These are phyloP conservation scores for Penstemon eatonii DNA, from an alignment of 257 asterid species.

Conservation along the genomic window DNA sequence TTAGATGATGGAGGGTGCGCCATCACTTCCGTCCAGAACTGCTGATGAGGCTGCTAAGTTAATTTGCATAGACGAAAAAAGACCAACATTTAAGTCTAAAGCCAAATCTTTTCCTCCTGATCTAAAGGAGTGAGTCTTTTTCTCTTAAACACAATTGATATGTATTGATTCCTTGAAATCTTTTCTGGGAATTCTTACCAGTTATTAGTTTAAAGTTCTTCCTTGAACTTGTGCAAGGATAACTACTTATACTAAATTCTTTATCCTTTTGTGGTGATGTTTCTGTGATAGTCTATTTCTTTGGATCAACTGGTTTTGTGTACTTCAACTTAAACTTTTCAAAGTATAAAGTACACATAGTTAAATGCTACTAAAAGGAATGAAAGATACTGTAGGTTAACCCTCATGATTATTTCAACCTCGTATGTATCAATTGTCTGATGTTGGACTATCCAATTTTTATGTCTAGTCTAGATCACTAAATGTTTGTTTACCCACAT, in stretches of 20 bases:
- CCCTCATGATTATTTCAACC: no score
- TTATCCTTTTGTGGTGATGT: background rate
- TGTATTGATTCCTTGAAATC: background rate
- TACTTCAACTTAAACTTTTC: no score
- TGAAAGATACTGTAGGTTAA: no score
- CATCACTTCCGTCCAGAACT: slow-evolving; percentile 77
- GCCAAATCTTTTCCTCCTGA: slow-evolving; percentile 74
- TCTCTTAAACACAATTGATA: slow-evolving; percentile 1
- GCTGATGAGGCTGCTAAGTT: slow-evolving; percentile 63
- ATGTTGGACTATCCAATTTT: no score
- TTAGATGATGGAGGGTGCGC: slow-evolving; percentile 89
- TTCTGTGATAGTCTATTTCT: background rate
- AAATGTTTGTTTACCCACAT: no score
- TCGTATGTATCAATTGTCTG: no score
- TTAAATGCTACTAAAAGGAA: no score
- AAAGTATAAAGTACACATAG: no score
- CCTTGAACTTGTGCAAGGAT: background rate
- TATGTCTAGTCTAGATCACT: no score
- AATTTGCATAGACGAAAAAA: slow-evolving; percentile 69
- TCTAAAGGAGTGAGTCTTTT: slow-evolving; percentile 68
- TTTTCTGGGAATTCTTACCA: background rate
- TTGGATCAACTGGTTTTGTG: no score
- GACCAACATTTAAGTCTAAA: slow-evolving; percentile 82
- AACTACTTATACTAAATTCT: no score
- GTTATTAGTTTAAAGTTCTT: background rate